A percentile compares a stretch with the other conserved stretches of the same genome.
Conservation (phyloP, 768 basidiomycete genomes). For the Kwoniella sp. region DNA sequence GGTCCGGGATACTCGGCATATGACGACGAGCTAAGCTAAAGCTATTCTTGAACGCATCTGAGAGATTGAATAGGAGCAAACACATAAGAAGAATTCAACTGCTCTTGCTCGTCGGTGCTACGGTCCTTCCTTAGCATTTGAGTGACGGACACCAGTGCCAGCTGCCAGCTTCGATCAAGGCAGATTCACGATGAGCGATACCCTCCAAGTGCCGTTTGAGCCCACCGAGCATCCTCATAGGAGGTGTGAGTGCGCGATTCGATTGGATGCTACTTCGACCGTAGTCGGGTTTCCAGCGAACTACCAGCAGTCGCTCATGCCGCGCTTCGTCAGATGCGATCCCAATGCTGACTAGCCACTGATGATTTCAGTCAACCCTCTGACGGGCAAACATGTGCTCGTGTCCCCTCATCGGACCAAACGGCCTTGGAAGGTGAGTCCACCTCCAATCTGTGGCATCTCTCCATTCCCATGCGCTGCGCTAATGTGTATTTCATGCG, state of each 20-base stretch:
- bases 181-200: not conserved
- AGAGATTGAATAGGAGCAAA: too few species aligned
- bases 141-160: too few species aligned
- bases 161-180: too few species aligned
- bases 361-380: slow-evolving; percentile 69
- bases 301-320: too few species aligned
- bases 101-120: too few species aligned
- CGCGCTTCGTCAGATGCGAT: too few species aligned
- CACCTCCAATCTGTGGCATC: not conserved
- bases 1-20: not conserved
- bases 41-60: not conserved
- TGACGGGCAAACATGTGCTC: slow-evolving; percentile 73
- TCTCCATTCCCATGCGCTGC: not conserved
- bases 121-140: too few species aligned
- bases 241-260: slow-evolving; percentile 38
- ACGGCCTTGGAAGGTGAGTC: slow-evolving; percentile 72
- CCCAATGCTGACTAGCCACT: too few species aligned
- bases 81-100: too few species aligned
- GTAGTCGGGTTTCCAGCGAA: too few species aligned
- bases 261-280: too few species aligned
- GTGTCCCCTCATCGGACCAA: slow-evolving; percentile 88
- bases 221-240: slow-evolving; percentile 52
- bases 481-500: not conserved
- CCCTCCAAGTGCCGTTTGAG: slow-evolving; percentile 21
- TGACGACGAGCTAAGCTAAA: not conserved